Percentiles rank a stretch among this genome's conserved stretches.
Evolutionary conservation across 2,329 filamentous ascomycete species (phyloP).

Genomic region (Aureobasidium sp.): DNA sequence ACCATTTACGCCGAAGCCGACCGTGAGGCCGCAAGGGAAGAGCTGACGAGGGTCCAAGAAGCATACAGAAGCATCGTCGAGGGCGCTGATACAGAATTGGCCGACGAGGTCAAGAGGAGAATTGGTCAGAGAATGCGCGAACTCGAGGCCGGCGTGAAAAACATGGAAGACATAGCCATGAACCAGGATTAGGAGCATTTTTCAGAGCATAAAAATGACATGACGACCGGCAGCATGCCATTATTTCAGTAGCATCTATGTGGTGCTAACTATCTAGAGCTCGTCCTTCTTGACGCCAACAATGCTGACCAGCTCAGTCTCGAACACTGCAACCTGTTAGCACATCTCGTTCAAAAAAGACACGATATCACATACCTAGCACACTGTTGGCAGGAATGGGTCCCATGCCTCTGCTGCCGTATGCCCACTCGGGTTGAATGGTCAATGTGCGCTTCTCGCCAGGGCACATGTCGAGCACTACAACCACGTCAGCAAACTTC

Average conservation of each 20-base stretch:
- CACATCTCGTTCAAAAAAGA: slow-evolving; percentile 18
- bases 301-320: slow-evolving; percentile 83
- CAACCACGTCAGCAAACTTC: not conserved
- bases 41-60: slow-evolving; percentile 41
- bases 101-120: slow-evolving; percentile 43
- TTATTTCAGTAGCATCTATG: not conserved
- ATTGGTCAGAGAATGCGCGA: slow-evolving; percentile 46
- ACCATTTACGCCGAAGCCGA: slow-evolving; percentile 49
- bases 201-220: not conserved
- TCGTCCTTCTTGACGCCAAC: slow-evolving; percentile 53
- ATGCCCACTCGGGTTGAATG: slow-evolving; percentile 79
- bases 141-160: slow-evolving; percentile 43
- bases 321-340: slow-evolving; percentile 57
- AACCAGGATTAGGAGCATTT: slow-evolving; percentile 36
- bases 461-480: slow-evolving; percentile 83
- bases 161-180: slow-evolving; percentile 43
- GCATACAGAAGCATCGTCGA: slow-evolving; percentile 38
- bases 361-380: slow-evolving; percentile 48
- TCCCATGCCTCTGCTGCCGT: slow-evolving; percentile 69
- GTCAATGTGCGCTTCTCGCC: slow-evolving; percentile 90
- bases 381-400: slow-evolving; percentile 81
- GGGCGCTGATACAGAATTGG: slow-evolving; percentile 34
- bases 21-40: slow-evolving; percentile 44
- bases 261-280: slow-evolving; percentile 11
- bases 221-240: not conserved